Base-by-base conservation (phyloP, 2,329 filamentous ascomycete genomes). In the Alternaria postmessia region DNA sequence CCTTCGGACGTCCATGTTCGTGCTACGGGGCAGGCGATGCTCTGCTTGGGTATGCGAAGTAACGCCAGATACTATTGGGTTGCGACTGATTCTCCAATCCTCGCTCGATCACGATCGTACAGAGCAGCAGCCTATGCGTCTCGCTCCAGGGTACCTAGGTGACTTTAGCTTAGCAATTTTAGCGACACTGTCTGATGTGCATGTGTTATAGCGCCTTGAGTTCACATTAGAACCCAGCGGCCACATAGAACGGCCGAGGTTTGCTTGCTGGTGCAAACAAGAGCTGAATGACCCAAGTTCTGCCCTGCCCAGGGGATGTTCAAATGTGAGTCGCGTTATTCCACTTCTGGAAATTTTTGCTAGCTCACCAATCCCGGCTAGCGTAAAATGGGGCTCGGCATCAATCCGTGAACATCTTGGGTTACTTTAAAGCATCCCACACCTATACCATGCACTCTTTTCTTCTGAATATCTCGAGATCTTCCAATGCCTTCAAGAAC, bases 401-500 rank as follows among this genome's bases (percentile, higher is more conserved):
- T 41, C 41, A 30, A 22, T 12, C 22, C 7, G 24, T 22, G 28
- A n/a, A 24, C 11, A 5, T 24, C 36, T 7, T 26, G 6, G 22
- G 32, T 36, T 36, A 14, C 32, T 36, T 6, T 36, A 4, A 16
- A 36, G 32, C 14, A 14, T 36, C 20, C 7, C 18, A 18, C 14
- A 18, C 22, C 28, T 22, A 18, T 26, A 42, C 20, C 3, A 44
- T 44, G 14, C 30, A 36, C n/a, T 36, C n/a, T 20, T 16, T 30
- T 9, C 16, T 20, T 3, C 7, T 30, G 34, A n/a, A 8, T 26
- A 20, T 9, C 18, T 18, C 14, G 2, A 20, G 30, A 8, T 22
- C 2, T 44, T 18, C 24, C n/a, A 8, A 75, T 76, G 72, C 66
- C 71, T 30, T 34, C 66, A 20, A 64, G 72, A 57, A 75, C 67